Evolutionary conservation across 176 grass and related monocot species (phyloP).

Genomic region (Avena eriantha): DNA sequence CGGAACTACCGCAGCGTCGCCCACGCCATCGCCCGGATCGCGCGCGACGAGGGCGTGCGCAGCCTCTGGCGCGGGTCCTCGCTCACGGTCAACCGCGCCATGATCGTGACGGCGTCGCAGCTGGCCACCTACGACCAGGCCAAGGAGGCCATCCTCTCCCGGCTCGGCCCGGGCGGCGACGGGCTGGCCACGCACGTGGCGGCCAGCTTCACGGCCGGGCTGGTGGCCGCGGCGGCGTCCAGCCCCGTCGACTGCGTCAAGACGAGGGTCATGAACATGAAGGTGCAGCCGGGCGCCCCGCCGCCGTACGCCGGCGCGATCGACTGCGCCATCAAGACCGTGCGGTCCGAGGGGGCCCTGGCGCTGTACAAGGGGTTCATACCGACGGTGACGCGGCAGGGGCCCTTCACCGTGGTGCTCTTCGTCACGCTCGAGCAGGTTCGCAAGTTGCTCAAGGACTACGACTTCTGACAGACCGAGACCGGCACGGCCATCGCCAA

Average conservation of each 20-base stretch:
- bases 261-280: slow-evolving; percentile 96
- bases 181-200: slow-evolving; percentile 76
- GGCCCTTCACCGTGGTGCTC: slow-evolving; percentile 92
- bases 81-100: slow-evolving; percentile 88
- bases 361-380: slow-evolving; percentile 95
- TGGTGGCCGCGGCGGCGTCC: slow-evolving; percentile 72
- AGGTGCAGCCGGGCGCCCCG: slow-evolving; percentile 55
- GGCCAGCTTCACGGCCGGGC: slow-evolving; percentile 73
- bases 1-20: slow-evolving; percentile 85
- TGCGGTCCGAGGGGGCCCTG: slow-evolving; percentile 67
- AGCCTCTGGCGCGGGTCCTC: slow-evolving; percentile 84
- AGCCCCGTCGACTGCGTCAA: slow-evolving; percentile 88
- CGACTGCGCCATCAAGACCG: slow-evolving; percentile 84
- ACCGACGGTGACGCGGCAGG: slow-evolving; percentile 88
- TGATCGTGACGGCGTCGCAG: slow-evolving; percentile 95
- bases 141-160: slow-evolving; percentile 77
- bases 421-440: slow-evolving; percentile 99
- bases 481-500: not conserved
- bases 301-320: slow-evolving; percentile 80
- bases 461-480: slow-evolving; percentile 55
- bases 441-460: slow-evolving; percentile 83
- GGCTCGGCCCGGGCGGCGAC: slow-evolving; percentile 45
- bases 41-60: slow-evolving; percentile 70
- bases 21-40: slow-evolving; percentile 80
- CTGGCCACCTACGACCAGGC: slow-evolving; percentile 90